phyloP scores from a whole-genome alignment of 1,139 yeast species.

The Saccharomyces uvarum region DNA sequence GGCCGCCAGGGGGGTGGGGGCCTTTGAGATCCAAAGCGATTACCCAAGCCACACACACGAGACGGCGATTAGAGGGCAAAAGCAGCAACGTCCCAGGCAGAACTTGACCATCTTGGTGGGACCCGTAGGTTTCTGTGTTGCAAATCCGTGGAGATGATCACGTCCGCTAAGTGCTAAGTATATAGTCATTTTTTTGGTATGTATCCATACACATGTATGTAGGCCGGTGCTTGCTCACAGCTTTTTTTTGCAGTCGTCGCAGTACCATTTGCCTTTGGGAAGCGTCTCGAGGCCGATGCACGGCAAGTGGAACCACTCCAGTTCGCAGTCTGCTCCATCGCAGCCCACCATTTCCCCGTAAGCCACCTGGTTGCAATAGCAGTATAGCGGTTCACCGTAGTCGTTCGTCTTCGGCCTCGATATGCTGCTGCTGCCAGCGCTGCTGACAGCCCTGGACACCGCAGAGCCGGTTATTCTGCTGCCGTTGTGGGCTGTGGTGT shows the following conservation, averaged over 20 bases:
- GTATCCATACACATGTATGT: not conserved
- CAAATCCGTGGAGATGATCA: not conserved
- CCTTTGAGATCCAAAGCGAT: not conserved
- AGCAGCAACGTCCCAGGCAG: not conserved
- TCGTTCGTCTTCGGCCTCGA: slow-evolving; percentile 26
- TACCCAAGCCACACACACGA: not conserved
- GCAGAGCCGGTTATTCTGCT: slow-evolving; percentile 8
- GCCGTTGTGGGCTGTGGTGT: slow-evolving; percentile 9
- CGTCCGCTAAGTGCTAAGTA: not conserved
- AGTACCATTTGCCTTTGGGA: slow-evolving; percentile 96
- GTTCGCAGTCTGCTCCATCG: slow-evolving; percentile 85
- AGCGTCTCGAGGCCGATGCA: slow-evolving; percentile 86
- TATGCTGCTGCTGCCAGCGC: slow-evolving; percentile 3
- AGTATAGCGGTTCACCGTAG: slow-evolving; percentile 64
- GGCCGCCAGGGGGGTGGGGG: not conserved
- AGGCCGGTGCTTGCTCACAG: not conserved
- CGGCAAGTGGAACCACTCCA: slow-evolving; percentile 96
- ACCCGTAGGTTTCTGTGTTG: not conserved
- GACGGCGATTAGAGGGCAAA: not conserved
- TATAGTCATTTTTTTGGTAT: not conserved
- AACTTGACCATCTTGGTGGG: not conserved
- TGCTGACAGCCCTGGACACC: slow-evolving; percentile 9
- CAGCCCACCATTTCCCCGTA: slow-evolving; percentile 99
- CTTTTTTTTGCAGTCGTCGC: slow-evolving; percentile 64
- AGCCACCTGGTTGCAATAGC: slow-evolving; percentile 93